phyloP scores from a whole-genome alignment of 2,329 filamentous ascomycete genomes.

The Rosellinia necatrix region DNA sequence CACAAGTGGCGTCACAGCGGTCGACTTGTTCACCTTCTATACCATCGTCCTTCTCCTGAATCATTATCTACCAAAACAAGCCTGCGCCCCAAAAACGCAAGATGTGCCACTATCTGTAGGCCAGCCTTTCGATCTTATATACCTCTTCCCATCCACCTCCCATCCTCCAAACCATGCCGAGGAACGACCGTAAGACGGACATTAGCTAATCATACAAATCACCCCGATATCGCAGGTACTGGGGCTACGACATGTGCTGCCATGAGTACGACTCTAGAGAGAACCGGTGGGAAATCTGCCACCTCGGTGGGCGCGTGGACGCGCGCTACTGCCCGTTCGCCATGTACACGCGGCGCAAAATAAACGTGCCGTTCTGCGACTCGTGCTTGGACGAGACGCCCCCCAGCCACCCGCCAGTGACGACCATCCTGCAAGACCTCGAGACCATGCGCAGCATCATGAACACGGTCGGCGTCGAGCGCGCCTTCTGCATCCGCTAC shows the following conservation, averaged over 20 bases:
- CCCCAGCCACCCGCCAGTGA: conserved; percentile 7
- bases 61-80: neutral
- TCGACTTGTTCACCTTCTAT: neutral
- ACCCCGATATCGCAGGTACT: conserved; percentile 7
- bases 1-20: neutral
- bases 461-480: neutral
- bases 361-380: conserved; percentile 4
- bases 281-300: too few species aligned
- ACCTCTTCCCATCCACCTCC: neutral
- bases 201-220: conserved; percentile 3
- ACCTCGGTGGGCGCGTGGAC: too few species aligned
- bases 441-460: neutral
- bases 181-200: too few species aligned
- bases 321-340: neutral
- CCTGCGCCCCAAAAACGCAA: neutral
- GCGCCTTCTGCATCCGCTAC: neutral
- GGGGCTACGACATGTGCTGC: conserved; percentile 12
- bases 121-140: neutral
- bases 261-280: neutral
- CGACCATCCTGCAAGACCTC: conserved; percentile 2
- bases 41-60: neutral
- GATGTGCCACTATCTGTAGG: conserved; percentile 18
- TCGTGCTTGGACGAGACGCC: conserved; percentile 15
- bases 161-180: too few species aligned
- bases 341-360: neutral